Evolutionary conservation across 805 yeast genomes (phyloP).

Genomic region (Monosporozyma siamensis): DNA sequence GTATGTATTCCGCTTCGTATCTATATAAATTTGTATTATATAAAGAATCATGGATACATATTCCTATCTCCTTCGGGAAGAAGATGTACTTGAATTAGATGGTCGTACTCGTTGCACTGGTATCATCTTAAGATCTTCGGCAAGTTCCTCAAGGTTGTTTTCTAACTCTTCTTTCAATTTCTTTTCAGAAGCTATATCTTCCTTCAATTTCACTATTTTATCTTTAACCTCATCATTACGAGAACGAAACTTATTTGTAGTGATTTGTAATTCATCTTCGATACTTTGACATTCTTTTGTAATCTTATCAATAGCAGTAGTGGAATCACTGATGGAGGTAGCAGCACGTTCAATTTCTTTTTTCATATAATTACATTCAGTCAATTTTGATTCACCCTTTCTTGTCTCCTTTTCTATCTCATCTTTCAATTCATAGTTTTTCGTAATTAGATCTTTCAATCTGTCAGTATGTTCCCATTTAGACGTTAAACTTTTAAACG

Average conservation of each 20-base stretch:
- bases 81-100: slow-evolving; percentile 6
- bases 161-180: slow-evolving; percentile 9
- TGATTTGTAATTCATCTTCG: slow-evolving; percentile 11
- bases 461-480: neutral
- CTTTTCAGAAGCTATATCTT: slow-evolving; percentile 11
- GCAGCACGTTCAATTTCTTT: slow-evolving; percentile 48
- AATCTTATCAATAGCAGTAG: slow-evolving; percentile 21
- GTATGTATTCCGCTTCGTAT: too few species aligned
- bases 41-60: too few species aligned
- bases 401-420: slow-evolving; percentile 37
- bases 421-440: slow-evolving; percentile 38
- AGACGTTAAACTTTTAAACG: neutral
- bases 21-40: too few species aligned
- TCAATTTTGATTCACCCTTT: slow-evolving; percentile 38
- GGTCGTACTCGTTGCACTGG: slow-evolving; percentile 22
- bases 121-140: slow-evolving; percentile 16
- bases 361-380: slow-evolving; percentile 57
- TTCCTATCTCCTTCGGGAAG: slow-evolving; percentile 6
- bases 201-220: slow-evolving; percentile 6
- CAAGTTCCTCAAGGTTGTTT: slow-evolving; percentile 10
- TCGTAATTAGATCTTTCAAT: slow-evolving; percentile 15
- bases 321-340: slow-evolving; percentile 40
- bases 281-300: slow-evolving; percentile 9
- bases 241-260: slow-evolving; percentile 5
- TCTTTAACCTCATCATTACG: slow-evolving; percentile 6